Evolutionary conservation across 768 basidiomycete species (phyloP), one percentile per base, ranked within the genome.

Genomic region (Tremella mesenterica): DNA sequence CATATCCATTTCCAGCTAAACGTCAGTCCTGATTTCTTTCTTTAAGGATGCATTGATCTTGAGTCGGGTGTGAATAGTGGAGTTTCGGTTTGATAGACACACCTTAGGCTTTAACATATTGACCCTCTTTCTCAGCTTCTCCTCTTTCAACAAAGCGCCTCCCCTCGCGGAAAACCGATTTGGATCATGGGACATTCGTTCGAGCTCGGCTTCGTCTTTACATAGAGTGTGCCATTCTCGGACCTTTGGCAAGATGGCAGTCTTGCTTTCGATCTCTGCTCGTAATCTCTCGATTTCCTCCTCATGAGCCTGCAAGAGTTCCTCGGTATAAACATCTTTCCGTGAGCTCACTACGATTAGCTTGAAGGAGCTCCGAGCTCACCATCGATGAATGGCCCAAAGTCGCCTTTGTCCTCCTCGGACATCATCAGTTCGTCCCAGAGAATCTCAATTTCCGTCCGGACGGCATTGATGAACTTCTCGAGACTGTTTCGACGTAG

Each of bases 101-200:
- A 95, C 93, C 68, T 86, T 81, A 25, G 93, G 93, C 67, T 95
- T 96, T 75, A 93, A 85, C 70, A 88, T 86, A 52, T 79, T 79
- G 13, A 99, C 90, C 26, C 92, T 79, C 72, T 96, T 97, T 50
- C 93, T 80, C 85, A 93, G 89, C 79, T 95, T 95, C 77, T 96
- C 93, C 73, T 99, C 93, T 54, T 88, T 80, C 48, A 96, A 75
- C 30, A 99, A 56, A 16, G 64, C 67, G 4, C 64, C 72, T 20
- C 72, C 72, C 18, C 71, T 38, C 26, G 53, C 63, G 29, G 58
- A 60, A 56, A 71, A 73, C 25, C 72, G 50, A 56, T 71, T 67
- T 26, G 72, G 70, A 52, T 71, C 69, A 20, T 52, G 63, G 29
- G 57, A 54, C 13, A 67, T 58, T 46, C 74, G 72, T 36, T 84